Evolutionary conservation across 192 early-diverging fungal genomes (phyloP).

Genomic region (Umbelopsis isabellina): DNA sequence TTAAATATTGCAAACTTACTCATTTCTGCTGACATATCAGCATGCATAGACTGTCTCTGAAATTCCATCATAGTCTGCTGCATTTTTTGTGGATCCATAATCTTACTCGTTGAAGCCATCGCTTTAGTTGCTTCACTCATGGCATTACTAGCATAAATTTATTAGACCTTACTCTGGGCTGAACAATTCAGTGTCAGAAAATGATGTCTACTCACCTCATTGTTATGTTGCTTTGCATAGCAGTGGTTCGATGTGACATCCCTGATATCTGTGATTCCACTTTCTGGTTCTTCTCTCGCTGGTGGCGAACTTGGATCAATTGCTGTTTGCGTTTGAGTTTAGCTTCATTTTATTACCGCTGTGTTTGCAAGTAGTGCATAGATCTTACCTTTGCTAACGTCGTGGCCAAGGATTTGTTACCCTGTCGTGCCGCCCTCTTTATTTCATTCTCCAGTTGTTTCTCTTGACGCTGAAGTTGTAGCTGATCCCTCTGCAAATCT

Average conservation of each 20-base stretch:
- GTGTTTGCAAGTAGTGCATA: neutral
- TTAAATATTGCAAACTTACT: conserved; percentile 25
- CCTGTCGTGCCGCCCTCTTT: conserved; percentile 39
- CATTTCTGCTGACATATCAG: conserved; percentile 47
- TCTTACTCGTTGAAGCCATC: conserved; percentile 41
- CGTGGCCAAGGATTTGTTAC: conserved; percentile 35
- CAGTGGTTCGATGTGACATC: conserved; percentile 29
- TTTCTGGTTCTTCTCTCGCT: conserved; percentile 25
- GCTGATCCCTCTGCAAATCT: conserved; percentile 35
- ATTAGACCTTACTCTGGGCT: neutral
- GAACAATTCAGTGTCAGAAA: neutral
- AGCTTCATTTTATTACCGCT: neutral
- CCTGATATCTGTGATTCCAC: conserved; percentile 28
- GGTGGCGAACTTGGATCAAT: conserved; percentile 32
- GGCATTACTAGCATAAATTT: conserved; percentile 26
- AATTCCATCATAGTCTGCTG: conserved; percentile 41
- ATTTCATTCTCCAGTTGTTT: conserved; percentile 41
- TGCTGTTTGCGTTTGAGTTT: conserved; percentile 6
- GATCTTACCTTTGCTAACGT: conserved; percentile 25
- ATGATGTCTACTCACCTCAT: conserved; percentile 17
- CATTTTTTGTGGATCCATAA: conserved; percentile 22
- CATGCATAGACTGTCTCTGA: conserved; percentile 31
- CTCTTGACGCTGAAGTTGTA: conserved; percentile 41
- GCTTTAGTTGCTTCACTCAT: conserved; percentile 38
- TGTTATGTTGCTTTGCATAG: conserved; percentile 23